Percentiles rank a stretch among this genome's conserved stretches.
These are phyloP conservation scores for Mimosa bimucronata DNA, from an alignment of 306 rosid genomes.

Conservation along the genomic window DNA sequence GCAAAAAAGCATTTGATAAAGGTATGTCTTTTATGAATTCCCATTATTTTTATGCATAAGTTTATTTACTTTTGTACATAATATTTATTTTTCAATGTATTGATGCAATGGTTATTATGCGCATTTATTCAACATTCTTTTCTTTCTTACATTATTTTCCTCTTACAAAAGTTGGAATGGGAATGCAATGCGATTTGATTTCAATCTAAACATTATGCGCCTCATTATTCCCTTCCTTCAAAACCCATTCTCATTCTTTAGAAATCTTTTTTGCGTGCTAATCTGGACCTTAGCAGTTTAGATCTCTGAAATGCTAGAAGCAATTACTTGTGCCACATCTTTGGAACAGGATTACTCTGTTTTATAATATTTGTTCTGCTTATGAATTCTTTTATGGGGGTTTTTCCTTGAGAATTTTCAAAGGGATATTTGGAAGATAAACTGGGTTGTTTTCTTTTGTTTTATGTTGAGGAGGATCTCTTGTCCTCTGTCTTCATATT, in stretches of 20 bases:
- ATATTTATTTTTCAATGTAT: not conserved
- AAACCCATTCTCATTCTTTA: not conserved
- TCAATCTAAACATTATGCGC: not conserved
- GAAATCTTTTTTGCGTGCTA: not conserved
- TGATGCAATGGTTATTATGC: not conserved
- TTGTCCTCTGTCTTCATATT: not conserved
- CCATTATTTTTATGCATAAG: not conserved
- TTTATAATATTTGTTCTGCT: not conserved
- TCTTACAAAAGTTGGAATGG: not conserved
- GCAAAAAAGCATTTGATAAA: conserved; percentile 66
- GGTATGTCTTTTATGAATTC: conserved; percentile 43
- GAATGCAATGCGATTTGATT: not conserved
- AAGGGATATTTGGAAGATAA: not conserved
- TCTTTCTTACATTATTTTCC: not conserved
- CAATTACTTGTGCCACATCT: not conserved
- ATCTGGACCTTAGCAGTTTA: not conserved
- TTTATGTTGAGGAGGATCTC: not conserved
- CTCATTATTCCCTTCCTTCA: not conserved
- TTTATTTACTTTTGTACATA: not conserved
- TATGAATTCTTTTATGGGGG: not conserved
- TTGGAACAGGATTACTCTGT: not conserved
- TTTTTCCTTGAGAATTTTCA: not conserved
- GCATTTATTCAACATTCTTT: not conserved
- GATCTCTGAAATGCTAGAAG: not conserved
- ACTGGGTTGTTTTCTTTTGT: not conserved